Percentiles rank a stretch among this genome's conserved stretches.
Evolutionary conservation across 257 asterid genomes (phyloP).

Genomic region (Gentiana macrophylla): DNA sequence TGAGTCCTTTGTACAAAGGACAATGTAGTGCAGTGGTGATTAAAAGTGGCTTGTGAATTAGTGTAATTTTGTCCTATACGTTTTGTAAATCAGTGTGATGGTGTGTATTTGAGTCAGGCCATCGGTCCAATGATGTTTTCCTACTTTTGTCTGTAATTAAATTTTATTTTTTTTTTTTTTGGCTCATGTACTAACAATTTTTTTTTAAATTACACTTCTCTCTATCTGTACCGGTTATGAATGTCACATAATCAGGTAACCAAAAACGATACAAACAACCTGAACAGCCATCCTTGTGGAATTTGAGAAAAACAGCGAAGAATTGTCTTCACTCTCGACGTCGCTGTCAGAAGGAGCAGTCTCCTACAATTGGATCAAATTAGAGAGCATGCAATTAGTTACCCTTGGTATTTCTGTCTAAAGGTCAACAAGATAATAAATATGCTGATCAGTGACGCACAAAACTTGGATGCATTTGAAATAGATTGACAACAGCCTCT

Average conservation of each 20-base stretch:
- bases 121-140: too few relatives aligned
- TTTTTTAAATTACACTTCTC: too few relatives aligned
- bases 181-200: too few relatives aligned
- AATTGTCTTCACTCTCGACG: conserved; percentile 64
- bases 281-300: conserved; percentile 86
- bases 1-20: too few relatives aligned
- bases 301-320: conserved; percentile 71
- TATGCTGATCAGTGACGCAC: not conserved
- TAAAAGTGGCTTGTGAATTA: too few relatives aligned
- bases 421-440: not conserved
- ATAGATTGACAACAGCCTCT: conserved; percentile 13
- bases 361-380: conserved; percentile 31
- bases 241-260: not conserved
- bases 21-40: too few relatives aligned
- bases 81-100: too few relatives aligned
- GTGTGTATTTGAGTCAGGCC: too few relatives aligned
- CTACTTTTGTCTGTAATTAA: too few relatives aligned
- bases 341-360: conserved; percentile 28
- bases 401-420: not conserved
- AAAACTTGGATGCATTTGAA: not conserved
- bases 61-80: too few relatives aligned
- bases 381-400: not conserved
- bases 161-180: too few relatives aligned
- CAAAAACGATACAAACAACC: conserved; percentile 26
- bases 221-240: not conserved